These are phyloP conservation scores for Candida fluviatilis DNA, from an alignment of 805 yeast species.

Conservation along the genomic window DNA sequence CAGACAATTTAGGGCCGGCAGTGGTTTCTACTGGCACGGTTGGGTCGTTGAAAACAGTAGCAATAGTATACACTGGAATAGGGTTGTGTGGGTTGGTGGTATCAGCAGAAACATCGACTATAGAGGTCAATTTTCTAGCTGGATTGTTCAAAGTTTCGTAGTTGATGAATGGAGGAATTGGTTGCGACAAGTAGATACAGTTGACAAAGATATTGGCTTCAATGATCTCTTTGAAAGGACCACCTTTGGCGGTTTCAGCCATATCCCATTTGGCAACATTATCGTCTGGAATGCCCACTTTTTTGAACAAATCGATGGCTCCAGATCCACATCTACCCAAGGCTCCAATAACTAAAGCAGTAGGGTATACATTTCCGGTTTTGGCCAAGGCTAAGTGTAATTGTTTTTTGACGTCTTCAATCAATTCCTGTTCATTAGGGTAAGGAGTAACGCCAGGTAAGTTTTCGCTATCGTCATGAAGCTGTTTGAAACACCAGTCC, in stretches of 20 bases:
- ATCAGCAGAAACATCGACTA: conserved; percentile 98
- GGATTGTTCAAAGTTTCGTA: conserved; percentile 58
- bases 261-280: conserved; percentile 93
- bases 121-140: conserved; percentile 78
- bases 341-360: conserved; percentile 89
- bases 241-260: conserved; percentile 94
- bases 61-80: conserved; percentile 85
- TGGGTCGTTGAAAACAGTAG: conserved; percentile 88
- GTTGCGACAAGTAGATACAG: conserved; percentile 90
- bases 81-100: conserved; percentile 99
- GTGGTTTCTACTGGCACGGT: conserved; percentile 80
- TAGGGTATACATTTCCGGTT: conserved; percentile 67
- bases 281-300: conserved; percentile 82
- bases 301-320: conserved; percentile 77
- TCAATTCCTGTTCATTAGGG: conserved; percentile 70
- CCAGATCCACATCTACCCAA: conserved; percentile 99
- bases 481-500: conserved; percentile 92
- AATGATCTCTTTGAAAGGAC: conserved; percentile 92
- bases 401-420: conserved; percentile 63
- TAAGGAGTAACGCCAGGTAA: conserved; percentile 80
- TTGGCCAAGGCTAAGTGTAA: conserved; percentile 53
- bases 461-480: conserved; percentile 60
- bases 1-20: conserved; percentile 82
- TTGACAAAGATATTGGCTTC: conserved; percentile 86
- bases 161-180: conserved; percentile 89